Evolutionary conservation across 148 eudicot species (phyloP).

Genomic region (Persicaria maculosa): DNA sequence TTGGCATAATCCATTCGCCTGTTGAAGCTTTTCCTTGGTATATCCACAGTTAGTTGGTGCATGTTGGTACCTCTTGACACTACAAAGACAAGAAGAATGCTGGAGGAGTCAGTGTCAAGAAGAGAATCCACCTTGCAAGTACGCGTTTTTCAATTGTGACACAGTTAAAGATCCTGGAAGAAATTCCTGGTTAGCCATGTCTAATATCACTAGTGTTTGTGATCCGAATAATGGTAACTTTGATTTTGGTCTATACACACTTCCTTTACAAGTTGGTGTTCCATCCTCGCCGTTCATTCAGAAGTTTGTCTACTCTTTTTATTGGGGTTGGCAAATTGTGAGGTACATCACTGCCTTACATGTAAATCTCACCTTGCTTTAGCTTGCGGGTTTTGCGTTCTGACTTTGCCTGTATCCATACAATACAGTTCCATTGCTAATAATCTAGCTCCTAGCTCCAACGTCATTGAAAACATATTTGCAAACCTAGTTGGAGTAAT

Average conservation of each 20-base stretch:
- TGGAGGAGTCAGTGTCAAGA: constrained; percentile 19
- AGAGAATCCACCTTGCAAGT: neutral
- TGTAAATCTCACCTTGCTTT: neutral
- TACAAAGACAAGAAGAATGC: constrained; percentile 20
- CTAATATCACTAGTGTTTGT: constrained; percentile 17
- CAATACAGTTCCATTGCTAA: constrained; percentile 52
- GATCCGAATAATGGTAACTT: constrained; percentile 12
- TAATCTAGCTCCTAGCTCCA: constrained; percentile 37
- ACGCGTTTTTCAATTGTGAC: constrained; percentile 13
- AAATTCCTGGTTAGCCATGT: constrained; percentile 3
- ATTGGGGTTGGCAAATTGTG: constrained; percentile 52
- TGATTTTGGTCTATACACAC: constrained; percentile 26
- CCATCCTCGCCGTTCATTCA: constrained; percentile 34
- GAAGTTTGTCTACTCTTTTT: constrained; percentile 48
- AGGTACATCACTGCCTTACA: constrained; percentile 22
- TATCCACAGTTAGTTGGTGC: constrained; percentile 17
- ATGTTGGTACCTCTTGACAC: constrained; percentile 22
- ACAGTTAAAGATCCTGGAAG: neutral
- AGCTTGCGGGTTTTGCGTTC: neutral
- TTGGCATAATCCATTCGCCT: neutral
- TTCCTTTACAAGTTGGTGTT: constrained; percentile 24
- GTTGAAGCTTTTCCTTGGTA: neutral
- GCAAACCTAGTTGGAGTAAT: constrained; percentile 32
- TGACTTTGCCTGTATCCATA: neutral
- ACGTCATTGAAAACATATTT: constrained; percentile 45